These are phyloP conservation scores for Diaporthe destruens DNA, from an alignment of 2,329 filamentous ascomycete genomes.

Conservation along the genomic window DNA sequence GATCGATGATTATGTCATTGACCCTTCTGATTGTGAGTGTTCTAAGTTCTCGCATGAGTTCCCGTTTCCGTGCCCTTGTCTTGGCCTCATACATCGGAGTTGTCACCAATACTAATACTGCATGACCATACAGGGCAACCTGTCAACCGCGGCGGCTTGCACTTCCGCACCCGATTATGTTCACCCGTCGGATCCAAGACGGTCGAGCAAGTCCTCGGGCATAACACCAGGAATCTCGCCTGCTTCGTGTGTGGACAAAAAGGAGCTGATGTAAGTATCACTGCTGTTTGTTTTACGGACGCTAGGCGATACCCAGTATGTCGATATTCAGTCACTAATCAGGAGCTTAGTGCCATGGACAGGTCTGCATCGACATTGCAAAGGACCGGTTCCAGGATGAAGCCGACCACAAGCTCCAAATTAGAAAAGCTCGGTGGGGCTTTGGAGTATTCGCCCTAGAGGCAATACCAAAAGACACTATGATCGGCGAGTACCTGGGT, in stretches of 20 bases:
- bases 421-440: conserved; percentile 11
- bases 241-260: background rate
- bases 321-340: background rate
- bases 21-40: background rate
- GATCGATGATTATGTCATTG: background rate
- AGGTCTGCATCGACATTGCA: conserved; percentile 15
- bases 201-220: background rate
- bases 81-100: background rate
- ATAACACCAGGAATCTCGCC: background rate
- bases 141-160: background rate
- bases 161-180: background rate
- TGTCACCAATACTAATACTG: background rate
- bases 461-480: background rate
- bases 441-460: conserved; percentile 29
- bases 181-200: background rate
- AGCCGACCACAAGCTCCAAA: background rate
- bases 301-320: background rate
- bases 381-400: background rate
- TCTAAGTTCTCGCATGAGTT: too few species aligned
- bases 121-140: background rate
- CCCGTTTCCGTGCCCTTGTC: background rate
- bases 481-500: conserved; percentile 31
- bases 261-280: background rate
- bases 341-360: background rate
- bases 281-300: background rate